phyloP scores from a whole-genome alignment of 176 grass and related monocot species.

The Secale cereale region DNA sequence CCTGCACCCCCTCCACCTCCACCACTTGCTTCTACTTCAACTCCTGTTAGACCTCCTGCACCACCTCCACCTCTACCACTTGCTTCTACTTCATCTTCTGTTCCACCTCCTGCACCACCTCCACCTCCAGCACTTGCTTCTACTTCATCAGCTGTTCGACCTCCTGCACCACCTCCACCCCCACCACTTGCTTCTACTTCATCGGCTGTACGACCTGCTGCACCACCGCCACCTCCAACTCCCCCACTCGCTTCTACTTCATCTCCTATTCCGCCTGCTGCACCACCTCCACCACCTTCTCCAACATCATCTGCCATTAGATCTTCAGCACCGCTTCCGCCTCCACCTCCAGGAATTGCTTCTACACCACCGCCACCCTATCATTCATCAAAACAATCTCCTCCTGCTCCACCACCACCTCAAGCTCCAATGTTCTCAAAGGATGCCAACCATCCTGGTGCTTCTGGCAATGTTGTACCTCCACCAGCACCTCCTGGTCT shows the following conservation, averaged over 20 bases:
- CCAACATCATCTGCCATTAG: conserved; percentile 18
- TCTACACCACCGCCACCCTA: conserved; percentile 17
- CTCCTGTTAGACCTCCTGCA: conserved; percentile 34
- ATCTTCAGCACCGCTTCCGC: conserved; percentile 26
- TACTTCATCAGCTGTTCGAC: conserved; percentile 21
- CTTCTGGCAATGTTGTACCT: conserved; percentile 34
- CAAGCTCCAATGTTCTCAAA: conserved; percentile 28
- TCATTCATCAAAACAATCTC: conserved; percentile 44
- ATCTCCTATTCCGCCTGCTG: conserved; percentile 23
- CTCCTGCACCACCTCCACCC: conserved; percentile 27
- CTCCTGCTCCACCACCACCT: conserved; percentile 37
- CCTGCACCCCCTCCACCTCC: conserved; percentile 11
- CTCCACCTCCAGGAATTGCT: conserved; percentile 33
- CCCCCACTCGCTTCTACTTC: conserved; percentile 34
- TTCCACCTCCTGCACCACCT: conserved; percentile 22
- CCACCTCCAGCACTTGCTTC: conserved; percentile 32
- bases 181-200: conserved; percentile 31
- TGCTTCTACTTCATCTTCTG: conserved; percentile 34
- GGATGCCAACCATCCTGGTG: conserved; percentile 26
- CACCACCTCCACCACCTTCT: conserved; percentile 40
- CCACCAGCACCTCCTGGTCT: conserved; percentile 51
- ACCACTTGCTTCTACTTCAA: conserved; percentile 22
- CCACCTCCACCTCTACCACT: conserved; percentile 32
- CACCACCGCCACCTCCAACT: conserved; percentile 38
- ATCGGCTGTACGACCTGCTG: conserved; percentile 16